Base-by-base conservation (phyloP, 2,329 filamentous ascomycete genomes). In the Sclerotinia borealis region DNA sequence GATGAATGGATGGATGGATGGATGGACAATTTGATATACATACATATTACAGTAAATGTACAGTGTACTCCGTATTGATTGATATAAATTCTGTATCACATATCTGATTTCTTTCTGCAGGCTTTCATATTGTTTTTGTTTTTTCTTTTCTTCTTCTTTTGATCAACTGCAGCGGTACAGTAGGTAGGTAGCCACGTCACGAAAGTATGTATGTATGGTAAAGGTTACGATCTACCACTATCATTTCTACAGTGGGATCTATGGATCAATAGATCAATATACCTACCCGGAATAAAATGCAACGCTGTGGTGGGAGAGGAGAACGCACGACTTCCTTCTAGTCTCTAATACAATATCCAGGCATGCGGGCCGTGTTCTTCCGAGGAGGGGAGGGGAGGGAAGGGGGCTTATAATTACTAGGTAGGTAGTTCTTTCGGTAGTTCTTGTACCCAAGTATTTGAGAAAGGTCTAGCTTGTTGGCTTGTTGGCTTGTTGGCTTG, bases 171-270 rank as follows among this genome's bases (percentile, higher is more conserved):
- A 31, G 60, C 60, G 58, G 39, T 43, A 58, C n/a, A n/a, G n/a
- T n/a, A n/a, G n/a, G n/a, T n/a, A n/a, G n/a, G n/a, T 63, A 63
- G 60, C 51, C 60, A 63, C 60, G 60, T 63, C 60, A 63, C 59
- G 25, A 22, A 43, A 54, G 34, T 31, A 3, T 27, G 25, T 63
- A 17, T 49, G 17, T 36, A 27, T 29, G 34, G 22, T 58, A 29
- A 56, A 48, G 34, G 47, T 27, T 39, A 58, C 29, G 60, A 56
- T 62, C 60, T 56, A 15, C 60, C 34, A 27, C 34, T 39, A 48
- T 47, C 41, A 58, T 39, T 31, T 22, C 39, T 56, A 50, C 50
- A 62, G 50, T 62, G 43, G 34, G 25, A 37, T 39, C n/a, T 8
- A 56, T 41, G 34, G 25, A 37, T 39, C n/a, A 11, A 56, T 41